Conservation (phyloP, 352 stramenopile species). For the Globisporangium recalcitrans region DNA sequence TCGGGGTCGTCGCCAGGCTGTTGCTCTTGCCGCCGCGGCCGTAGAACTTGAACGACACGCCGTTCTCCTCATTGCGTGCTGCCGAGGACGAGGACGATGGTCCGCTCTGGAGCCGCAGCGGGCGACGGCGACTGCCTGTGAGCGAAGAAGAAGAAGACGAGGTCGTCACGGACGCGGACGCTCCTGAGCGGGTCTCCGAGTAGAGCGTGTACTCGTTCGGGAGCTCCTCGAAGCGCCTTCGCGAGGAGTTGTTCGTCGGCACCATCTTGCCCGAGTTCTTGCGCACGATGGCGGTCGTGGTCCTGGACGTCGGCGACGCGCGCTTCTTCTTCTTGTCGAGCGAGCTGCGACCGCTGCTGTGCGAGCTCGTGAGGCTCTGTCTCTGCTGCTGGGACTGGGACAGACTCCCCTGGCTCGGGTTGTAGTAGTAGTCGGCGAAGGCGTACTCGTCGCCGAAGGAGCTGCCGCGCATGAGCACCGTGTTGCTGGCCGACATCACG, state of each 20-base stretch:
- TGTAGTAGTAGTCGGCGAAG: constrained; percentile 28
- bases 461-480: constrained; percentile 37
- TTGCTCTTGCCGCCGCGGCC: constrained; percentile 34
- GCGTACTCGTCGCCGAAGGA: constrained; percentile 30
- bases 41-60: constrained; percentile 65
- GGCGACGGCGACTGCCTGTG: background rate
- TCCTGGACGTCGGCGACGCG: background rate
- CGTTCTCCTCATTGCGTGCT: constrained; percentile 22
- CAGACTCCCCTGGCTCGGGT: constrained; percentile 11
- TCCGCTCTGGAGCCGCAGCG: constrained; percentile 12
- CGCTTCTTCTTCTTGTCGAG: constrained; percentile 11
- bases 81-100: background rate
- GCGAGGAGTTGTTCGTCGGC: constrained; percentile 7
- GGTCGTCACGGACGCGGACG: constrained; percentile 12
- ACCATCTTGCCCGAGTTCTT: constrained; percentile 56
- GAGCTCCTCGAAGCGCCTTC: constrained; percentile 25
- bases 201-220: constrained; percentile 28
- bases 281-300: constrained; percentile 34
- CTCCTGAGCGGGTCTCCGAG: constrained; percentile 13
- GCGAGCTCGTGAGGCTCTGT: constrained; percentile 1
- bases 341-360: constrained; percentile 13
- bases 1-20: constrained; percentile 15
- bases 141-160: background rate
- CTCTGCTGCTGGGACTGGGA: background rate
- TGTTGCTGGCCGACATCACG: constrained; percentile 23